Percentiles rank a stretch among this genome's conserved stretches.
Conservation (phyloP, 202 grass and related monocot genomes). For the Hordeum pubiflorum region DNA sequence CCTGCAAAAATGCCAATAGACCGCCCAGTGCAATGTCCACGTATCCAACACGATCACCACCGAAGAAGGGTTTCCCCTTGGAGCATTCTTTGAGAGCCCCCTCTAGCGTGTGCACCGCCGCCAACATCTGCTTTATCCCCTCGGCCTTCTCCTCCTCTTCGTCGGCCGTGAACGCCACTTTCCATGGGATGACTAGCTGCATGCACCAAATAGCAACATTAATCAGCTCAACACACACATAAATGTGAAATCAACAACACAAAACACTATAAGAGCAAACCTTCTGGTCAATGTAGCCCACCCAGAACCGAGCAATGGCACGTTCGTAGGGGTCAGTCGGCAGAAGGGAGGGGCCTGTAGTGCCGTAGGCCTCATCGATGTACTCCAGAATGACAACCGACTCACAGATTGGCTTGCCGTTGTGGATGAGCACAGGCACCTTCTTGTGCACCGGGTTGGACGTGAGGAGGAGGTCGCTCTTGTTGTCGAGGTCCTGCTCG, state of each 20-base stretch:
- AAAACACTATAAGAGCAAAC: not conserved
- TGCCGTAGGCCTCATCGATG: not conserved
- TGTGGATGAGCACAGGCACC: not conserved
- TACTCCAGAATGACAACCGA: constrained; percentile 24
- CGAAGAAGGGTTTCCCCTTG: constrained; percentile 13
- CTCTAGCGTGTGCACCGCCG: not conserved
- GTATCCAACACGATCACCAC: not conserved
- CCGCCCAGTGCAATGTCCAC: too few relatives aligned
- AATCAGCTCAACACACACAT: not conserved
- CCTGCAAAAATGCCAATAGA: too few relatives aligned
- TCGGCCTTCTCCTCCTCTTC: not conserved
- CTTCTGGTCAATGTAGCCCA: not conserved
- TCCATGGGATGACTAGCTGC: not conserved
- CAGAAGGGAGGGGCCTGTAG: not conserved
- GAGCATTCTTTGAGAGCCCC: not conserved
- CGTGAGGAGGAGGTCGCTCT: constrained; percentile 34
- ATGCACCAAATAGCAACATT: not conserved
- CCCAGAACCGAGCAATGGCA: not conserved
- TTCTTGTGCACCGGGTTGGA: constrained; percentile 31
- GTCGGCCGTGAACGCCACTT: not conserved
- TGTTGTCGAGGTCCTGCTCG: not conserved
- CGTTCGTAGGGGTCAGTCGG: constrained; percentile 12
- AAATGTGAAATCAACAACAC: not conserved
- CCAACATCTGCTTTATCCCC: not conserved
- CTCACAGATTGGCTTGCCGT: constrained; percentile 9